These are phyloP conservation scores for Euphorbia celastroides DNA, from an alignment of 441 rosid genomes.

Conservation along the genomic window DNA sequence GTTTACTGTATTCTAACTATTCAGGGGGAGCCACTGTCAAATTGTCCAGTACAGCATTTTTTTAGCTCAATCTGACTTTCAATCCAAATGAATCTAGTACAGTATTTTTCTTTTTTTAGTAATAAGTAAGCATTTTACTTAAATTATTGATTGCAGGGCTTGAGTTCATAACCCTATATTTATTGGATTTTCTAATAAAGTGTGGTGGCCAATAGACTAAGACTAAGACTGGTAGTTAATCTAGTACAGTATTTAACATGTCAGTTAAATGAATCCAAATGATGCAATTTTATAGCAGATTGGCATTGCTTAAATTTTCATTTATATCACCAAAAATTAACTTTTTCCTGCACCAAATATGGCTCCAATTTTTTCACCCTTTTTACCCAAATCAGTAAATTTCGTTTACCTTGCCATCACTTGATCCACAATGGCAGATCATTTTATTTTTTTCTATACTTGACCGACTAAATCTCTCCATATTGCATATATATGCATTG, in stretches of 20 bases:
- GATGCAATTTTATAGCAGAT: constrained; percentile 8
- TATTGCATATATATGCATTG: too few species aligned
- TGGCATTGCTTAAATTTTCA: not conserved
- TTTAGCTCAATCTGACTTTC: not conserved
- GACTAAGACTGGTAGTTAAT: too few species aligned
- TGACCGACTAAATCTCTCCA: too few species aligned
- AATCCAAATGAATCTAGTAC: too few species aligned
- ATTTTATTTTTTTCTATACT: too few species aligned
- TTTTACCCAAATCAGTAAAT: constrained; percentile 1
- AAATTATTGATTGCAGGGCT: too few species aligned
- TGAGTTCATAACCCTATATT: too few species aligned
- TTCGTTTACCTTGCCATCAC: not conserved
- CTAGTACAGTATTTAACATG: too few species aligned
- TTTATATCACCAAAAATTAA: not conserved
- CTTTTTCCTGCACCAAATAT: not conserved
- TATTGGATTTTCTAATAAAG: too few species aligned
- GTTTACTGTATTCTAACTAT: not conserved
- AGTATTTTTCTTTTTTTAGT: too few species aligned
- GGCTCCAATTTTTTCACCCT: not conserved
- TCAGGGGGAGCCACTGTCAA: not conserved
- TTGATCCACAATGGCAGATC: not conserved
- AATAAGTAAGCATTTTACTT: too few species aligned
- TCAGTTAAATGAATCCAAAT: constrained; percentile 10
- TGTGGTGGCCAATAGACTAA: too few species aligned
- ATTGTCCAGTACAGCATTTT: not conserved